Conservation (phyloP, 305 asterid species). For the Fraxinus angustifolia region DNA sequence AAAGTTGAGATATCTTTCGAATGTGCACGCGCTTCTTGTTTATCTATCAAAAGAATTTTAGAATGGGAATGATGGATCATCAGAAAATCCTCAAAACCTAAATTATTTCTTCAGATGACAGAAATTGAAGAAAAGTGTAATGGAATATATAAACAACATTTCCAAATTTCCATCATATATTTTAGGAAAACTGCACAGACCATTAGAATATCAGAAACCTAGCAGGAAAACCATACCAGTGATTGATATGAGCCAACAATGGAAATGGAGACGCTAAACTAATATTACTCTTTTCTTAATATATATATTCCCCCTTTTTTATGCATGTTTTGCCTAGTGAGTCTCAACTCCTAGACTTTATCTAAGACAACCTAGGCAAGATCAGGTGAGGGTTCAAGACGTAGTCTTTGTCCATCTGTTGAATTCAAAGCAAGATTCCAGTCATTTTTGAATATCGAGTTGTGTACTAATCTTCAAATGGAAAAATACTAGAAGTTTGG, state of each 20-base stretch:
- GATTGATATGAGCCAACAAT: slow-evolving; percentile 7
- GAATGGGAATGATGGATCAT: background rate
- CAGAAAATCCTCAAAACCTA: slow-evolving; percentile 10
- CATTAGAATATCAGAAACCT: background rate
- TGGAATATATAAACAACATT: background rate
- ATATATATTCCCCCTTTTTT: background rate
- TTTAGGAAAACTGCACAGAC: background rate
- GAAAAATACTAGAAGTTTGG: background rate
- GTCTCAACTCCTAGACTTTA: background rate
- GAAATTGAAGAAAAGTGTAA: background rate
- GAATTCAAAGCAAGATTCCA: background rate
- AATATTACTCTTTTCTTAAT: background rate
- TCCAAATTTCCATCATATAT: background rate
- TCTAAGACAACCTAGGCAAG: background rate
- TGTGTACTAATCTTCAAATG: background rate
- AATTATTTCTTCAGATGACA: slow-evolving; percentile 5
- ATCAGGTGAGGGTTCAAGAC: background rate
- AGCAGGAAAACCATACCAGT: background rate
- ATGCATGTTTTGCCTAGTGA: background rate
- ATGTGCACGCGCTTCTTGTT: slow-evolving; percentile 77
- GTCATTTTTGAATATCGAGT: background rate
- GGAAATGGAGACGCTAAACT: background rate
- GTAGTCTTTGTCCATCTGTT: background rate
- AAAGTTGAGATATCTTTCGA: slow-evolving; percentile 78
- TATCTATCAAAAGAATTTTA: slow-evolving; percentile 37